Evolutionary conservation across 2,329 filamentous ascomycete species (phyloP).

Genomic region (Ceratocystis diversiconidia): DNA sequence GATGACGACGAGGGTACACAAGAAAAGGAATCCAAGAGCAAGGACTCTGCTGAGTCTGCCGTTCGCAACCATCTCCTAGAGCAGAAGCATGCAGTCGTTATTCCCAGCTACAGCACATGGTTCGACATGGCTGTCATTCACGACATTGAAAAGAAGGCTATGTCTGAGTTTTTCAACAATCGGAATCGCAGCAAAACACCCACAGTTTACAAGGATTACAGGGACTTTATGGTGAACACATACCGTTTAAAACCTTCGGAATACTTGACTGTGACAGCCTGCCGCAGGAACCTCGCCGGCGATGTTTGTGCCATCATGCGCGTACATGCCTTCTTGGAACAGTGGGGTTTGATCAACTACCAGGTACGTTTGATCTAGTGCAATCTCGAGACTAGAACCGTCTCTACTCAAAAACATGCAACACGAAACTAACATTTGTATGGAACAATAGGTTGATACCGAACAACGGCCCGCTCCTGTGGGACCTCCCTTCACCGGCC

Average conservation of each 20-base stretch:
- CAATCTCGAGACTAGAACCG: background rate
- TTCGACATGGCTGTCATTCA: constrained; percentile 96
- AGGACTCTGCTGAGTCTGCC: constrained; percentile 67
- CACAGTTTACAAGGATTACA: constrained; percentile 94
- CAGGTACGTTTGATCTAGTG: constrained; percentile 45
- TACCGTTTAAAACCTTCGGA: constrained; percentile 92
- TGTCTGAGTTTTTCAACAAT: constrained; percentile 97
- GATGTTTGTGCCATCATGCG: constrained; percentile 99
- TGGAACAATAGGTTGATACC: constrained; percentile 61
- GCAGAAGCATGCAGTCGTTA: constrained; percentile 88
- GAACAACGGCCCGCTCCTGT: constrained; percentile 91
- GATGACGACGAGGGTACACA: constrained; percentile 35
- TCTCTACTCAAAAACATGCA: background rate
- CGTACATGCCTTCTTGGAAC: constrained; percentile 92
- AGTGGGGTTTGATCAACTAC: constrained; percentile 98
- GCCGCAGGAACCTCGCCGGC: constrained; percentile 82
- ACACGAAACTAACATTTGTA: background rate
- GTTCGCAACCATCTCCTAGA: constrained; percentile 84
- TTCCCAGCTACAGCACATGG: constrained; percentile 96
- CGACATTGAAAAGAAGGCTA: constrained; percentile 79
- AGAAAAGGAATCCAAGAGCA: constrained; percentile 51
- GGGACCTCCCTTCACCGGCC: constrained; percentile 89
- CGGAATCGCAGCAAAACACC: constrained; percentile 96
- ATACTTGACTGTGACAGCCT: constrained; percentile 93
- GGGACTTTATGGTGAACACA: constrained; percentile 99